Base-by-base conservation (phyloP, 2,329 filamentous ascomycete genomes). In the Cephalotrichum gorgonifer region DNA sequence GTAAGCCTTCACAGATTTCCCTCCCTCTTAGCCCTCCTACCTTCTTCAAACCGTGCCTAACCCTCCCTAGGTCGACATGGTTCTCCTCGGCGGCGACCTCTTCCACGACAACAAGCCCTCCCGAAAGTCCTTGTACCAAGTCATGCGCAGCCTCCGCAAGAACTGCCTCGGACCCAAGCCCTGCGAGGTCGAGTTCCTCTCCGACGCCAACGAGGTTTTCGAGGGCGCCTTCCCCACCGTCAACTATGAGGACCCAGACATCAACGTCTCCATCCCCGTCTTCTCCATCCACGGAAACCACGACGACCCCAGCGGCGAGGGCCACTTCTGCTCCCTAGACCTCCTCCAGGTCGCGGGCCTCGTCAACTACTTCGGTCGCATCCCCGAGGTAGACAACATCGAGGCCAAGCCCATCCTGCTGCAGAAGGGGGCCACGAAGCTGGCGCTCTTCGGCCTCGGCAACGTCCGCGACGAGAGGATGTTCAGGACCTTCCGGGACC, bases 221-320 rank as follows among this genome's bases (percentile, higher is more conserved):
- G 85, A 88, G 53, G 86, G 86, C 6, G 83, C 88, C 1, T 95
- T 96, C 61, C 84, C 88, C 45, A 86, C 96, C 63, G 91, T 95
- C 66, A 98, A 98, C 66, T 98, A 98, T 66, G 89, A 97, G 65
- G 93, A 98, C 59, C 81, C 88, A 23, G 88, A 98, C 58, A 96
- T 98, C 65, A 98, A 98, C 59, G 81, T 98, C 52, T 88, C 90
- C 1, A 96, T 97, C 50, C 93, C 93, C 0, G 89, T 98, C 26
- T 98, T 98, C 62, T 95, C 91, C 1, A 98, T 98, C 38, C 94
- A 98, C 59, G 93, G 93, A 43, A 98, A 98, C 60, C 93, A 98
- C 62, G 93, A 98, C 61, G 93, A 98, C 62, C 93, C 93, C 0
- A 94, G 90, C n/a, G 93, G 93, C 9, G 90, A 96, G 59, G 93